These are phyloP conservation scores for Caryocar brasiliense DNA, from an alignment of 441 rosid species.

Conservation along the genomic window DNA sequence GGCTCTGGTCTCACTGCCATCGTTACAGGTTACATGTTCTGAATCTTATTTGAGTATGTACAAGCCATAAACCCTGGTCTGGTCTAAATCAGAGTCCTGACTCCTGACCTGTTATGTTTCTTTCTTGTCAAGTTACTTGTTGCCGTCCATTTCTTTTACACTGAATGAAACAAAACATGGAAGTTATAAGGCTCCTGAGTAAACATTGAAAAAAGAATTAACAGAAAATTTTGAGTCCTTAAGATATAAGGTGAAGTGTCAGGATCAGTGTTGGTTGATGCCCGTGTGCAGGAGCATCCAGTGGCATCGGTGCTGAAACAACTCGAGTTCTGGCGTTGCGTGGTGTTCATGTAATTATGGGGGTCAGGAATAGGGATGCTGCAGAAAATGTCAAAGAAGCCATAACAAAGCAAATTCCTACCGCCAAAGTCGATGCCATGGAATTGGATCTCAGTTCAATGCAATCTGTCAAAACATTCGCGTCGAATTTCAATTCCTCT, in stretches of 20 bases:
- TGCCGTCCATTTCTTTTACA: neutral
- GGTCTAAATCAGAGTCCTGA: too few species aligned
- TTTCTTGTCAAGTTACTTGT: neutral
- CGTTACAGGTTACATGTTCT: slow-evolving; percentile 52
- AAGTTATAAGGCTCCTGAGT: too few species aligned
- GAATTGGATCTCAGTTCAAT: slow-evolving; percentile 41
- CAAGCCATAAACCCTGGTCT: too few species aligned
- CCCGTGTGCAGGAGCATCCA: slow-evolving; percentile 26
- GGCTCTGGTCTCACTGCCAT: slow-evolving; percentile 49
- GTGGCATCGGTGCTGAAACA: slow-evolving; percentile 38
- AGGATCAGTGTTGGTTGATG: neutral
- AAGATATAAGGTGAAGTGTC: too few species aligned
- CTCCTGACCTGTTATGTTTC: neutral
- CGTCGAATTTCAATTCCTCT: slow-evolving; percentile 19
- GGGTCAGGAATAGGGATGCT: slow-evolving; percentile 27
- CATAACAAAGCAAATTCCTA: slow-evolving; percentile 27
- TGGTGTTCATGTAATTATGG: slow-evolving; percentile 35
- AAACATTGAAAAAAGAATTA: too few species aligned
- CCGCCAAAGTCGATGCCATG: slow-evolving; percentile 31
- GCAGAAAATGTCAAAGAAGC: slow-evolving; percentile 22
- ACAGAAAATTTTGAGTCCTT: too few species aligned
- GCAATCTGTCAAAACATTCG: slow-evolving; percentile 33
- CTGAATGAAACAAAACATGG: too few species aligned
- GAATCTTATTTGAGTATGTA: too few species aligned
- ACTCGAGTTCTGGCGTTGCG: slow-evolving; percentile 38